A percentile compares a stretch with the other conserved stretches of the same genome.
phyloP scores from a whole-genome alignment of 768 basidiomycete species.

The Podaxis rugospora region DNA sequence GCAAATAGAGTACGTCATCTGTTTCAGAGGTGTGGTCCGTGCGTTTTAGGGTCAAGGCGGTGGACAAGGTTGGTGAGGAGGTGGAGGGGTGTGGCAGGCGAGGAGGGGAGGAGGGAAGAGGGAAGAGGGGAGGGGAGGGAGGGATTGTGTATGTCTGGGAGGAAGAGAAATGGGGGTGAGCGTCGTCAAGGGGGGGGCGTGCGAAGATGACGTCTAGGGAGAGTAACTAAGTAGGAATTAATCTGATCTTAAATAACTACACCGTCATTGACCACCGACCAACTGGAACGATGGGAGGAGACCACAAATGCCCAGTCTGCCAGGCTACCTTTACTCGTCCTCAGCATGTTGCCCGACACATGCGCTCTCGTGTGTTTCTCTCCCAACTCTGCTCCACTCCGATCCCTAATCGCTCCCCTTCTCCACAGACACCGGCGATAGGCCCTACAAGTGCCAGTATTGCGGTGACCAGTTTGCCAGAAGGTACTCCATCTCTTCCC shows the following conservation, averaged over 20 bases:
- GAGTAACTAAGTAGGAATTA: conserved; percentile 11
- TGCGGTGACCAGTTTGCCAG: conserved; percentile 90
- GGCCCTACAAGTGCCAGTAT: conserved; percentile 84
- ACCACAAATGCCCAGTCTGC: conserved; percentile 86
- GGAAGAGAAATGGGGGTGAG: neutral
- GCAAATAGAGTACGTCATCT: conserved; percentile 28
- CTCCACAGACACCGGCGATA: conserved; percentile 75
- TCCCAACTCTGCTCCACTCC: conserved; percentile 10
- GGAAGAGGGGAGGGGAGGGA: neutral
- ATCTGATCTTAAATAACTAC: conserved; percentile 12
- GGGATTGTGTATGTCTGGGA: neutral
- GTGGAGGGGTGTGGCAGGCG: neutral
- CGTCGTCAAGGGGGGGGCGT: conserved; percentile 12
- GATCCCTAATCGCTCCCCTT: conserved; percentile 13
- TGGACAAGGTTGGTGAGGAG: neutral
- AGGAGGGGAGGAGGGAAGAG: neutral
- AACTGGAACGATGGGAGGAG: conserved; percentile 58
- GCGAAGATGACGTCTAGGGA: conserved; percentile 12
- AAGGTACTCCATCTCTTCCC: conserved; percentile 40
- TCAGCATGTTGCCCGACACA: conserved; percentile 86
- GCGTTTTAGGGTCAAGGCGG: neutral
- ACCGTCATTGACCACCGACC: conserved; percentile 7
- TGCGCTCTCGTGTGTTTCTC: conserved; percentile 77
- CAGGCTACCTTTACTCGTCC: conserved; percentile 85
- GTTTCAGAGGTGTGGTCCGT: conserved; percentile 1